These are phyloP conservation scores for rapeseed (Brassica napus) DNA, from an alignment of 345 rosid species.

Conservation along the genomic window Da-Ae NC_063435.1:24267001-24267500, in stretches of 20 bases:
- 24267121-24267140: conserved; percentile 45
- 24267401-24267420: not conserved
- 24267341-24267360: not conserved
- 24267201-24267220: conserved; percentile 39
- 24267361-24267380: not conserved
- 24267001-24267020: conserved; percentile 82
- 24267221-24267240: conserved; percentile 64
- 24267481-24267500: not conserved
- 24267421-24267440: conserved; percentile 15
- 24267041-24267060: conserved; percentile 95
- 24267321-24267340: not conserved
- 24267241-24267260: conserved; percentile 77
- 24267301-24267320: not conserved
- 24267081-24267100: conserved; percentile 52
- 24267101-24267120: conserved; percentile 51
- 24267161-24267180: conserved; percentile 39
- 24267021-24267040: conserved; percentile 86
- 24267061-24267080: conserved; percentile 71
- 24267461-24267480: not conserved
- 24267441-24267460: conserved; percentile 8
- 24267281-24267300: conserved; percentile 54
- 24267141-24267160: conserved; percentile 13
- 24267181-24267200: conserved; percentile 37
- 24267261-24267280: conserved; percentile 86
- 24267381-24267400: not conserved